Conservation (phyloP, 2,329 filamentous ascomycete species). For the Trichoderma endophyticum region DNA sequence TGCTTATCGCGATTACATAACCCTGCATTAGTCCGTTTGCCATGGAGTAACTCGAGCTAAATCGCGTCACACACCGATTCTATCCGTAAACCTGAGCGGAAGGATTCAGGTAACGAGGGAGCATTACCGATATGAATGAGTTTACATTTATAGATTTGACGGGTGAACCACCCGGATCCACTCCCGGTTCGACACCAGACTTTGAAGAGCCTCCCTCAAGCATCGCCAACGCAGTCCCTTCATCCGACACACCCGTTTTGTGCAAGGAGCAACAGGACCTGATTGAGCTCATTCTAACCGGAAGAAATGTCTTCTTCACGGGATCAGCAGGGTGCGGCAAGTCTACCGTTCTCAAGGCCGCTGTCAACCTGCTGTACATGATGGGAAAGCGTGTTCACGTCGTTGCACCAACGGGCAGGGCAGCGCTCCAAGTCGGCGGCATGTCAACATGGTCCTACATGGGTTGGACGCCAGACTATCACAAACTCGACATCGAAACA, state of each 20-base stretch:
- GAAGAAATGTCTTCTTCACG: constrained; percentile 61
- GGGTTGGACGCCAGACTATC: constrained; percentile 46
- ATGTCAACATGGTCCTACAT: constrained; percentile 56
- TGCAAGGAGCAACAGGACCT: constrained; percentile 27
- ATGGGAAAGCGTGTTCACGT: constrained; percentile 41
- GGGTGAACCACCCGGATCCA: not conserved
- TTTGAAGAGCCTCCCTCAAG: not conserved
- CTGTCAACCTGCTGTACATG: constrained; percentile 21
- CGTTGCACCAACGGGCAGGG: constrained; percentile 58
- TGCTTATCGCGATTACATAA: too few species aligned
- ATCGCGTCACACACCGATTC: not conserved
- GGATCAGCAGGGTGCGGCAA: constrained; percentile 54
- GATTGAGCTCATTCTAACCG: constrained; percentile 45
- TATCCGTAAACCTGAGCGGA: not conserved
- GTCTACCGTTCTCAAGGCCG: constrained; percentile 28
- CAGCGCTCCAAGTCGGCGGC: constrained; percentile 56
- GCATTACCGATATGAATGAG: not conserved
- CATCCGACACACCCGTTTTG: not conserved
- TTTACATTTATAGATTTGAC: not conserved
- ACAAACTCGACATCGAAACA: constrained; percentile 10
- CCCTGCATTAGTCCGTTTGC: too few species aligned
- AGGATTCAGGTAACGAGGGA: not conserved
- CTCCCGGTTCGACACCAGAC: not conserved
- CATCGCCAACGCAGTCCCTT: not conserved
- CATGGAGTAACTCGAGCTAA: not conserved